phyloP scores from a whole-genome alignment of 176 grass and related monocot genomes.

The Sorghum bicolor region Sorghum_bicolor_NCBIv3 NC_012878.2:49392501-49393000 shows the following conservation, averaged over 20 bases:
- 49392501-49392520: not conserved
- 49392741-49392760: slow-evolving; percentile 4
- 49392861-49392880: not conserved
- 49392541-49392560: slow-evolving; percentile 19
- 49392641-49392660: slow-evolving; percentile 65
- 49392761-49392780: not conserved
- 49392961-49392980: not conserved
- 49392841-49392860: slow-evolving; percentile 16
- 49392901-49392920: not conserved
- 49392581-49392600: slow-evolving; percentile 13
- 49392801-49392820: not conserved
- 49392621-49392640: slow-evolving; percentile 21
- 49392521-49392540: slow-evolving; percentile 35
- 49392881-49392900: slow-evolving; percentile 14
- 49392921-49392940: not conserved
- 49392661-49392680: slow-evolving; percentile 74
- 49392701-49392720: not conserved
- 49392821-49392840: not conserved
- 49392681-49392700: slow-evolving; percentile 64
- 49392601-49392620: slow-evolving; percentile 5
- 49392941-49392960: not conserved
- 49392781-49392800: not conserved
- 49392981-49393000: not conserved
- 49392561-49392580: not conserved
- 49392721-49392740: not conserved